Evolutionary conservation across 2,329 filamentous ascomycete genomes (phyloP), one percentile per base, ranked within the genome.

Genomic region (Blastomyces silverae): DNA sequence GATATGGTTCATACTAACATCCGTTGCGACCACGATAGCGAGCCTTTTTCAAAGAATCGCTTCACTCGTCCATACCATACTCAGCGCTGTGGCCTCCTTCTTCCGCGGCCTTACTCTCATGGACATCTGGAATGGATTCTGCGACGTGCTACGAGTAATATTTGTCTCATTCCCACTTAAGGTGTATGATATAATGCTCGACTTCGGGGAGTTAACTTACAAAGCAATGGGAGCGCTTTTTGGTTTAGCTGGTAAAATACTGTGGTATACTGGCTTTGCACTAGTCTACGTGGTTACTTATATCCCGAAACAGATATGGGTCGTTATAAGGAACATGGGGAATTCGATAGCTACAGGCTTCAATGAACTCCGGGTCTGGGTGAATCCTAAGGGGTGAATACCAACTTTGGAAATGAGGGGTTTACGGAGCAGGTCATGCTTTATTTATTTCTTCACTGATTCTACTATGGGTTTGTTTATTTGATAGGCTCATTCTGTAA

Each of bases 41-140:
- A 31, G 4, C 11, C n/a, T 62, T 28, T 39, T 53, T 20, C 20
- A 56, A n/a, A 62, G 17, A 25, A 22, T 62, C 15, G 37, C 37
- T 7, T 62, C 61, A 4, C 48, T 62, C 28, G 10, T 55, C 11
- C 61, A 62, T 55, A 62, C 61, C 25, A 50, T 31, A 22, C 17
- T 62, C 48, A 39, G 20, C 25, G 61, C 61, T 28, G 31, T 62
- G n/a, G 52, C 53, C n/a, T 42, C 61, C 31, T 62, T 62, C 48
- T 62, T 62, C 61, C 50, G 34, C 22, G n/a, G 20, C 25, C 48
- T 62, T 39, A 62, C 48, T 8, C 50, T 62, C 25, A 62, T 2
- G 20, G 61, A 62, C 31, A 55, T 62, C 6, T 62, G 61, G 61
- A 62, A 62, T 37, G 61, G 61, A 25, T 42, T 62, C 37, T 62